phyloP scores from a whole-genome alignment of 805 yeast genomes.

The Wickerhamiella kazuoi region DNA sequence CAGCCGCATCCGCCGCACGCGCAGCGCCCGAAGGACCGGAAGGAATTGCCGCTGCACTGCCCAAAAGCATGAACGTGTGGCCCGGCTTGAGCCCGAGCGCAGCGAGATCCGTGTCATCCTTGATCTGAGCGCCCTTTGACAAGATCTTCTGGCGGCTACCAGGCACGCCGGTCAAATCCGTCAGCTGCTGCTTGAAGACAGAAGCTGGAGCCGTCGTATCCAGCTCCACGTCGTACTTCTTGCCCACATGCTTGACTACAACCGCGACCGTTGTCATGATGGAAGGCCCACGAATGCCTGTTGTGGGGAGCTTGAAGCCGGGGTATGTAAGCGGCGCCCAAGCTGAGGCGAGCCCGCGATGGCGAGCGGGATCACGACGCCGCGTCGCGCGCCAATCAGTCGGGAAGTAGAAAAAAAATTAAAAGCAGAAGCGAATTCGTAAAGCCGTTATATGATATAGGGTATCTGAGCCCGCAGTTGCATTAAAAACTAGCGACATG shows the following conservation, averaged over 20 bases:
- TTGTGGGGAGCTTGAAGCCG: too few species aligned
- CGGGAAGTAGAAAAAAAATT: too few species aligned
- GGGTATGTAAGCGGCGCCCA: not conserved
- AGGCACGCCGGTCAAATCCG: constrained; percentile 65
- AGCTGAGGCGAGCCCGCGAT: too few species aligned
- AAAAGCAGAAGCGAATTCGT: too few species aligned
- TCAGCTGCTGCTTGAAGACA: constrained; percentile 51
- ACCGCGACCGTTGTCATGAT: constrained; percentile 15
- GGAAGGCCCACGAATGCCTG: not conserved
- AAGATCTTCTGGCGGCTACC: constrained; percentile 76
- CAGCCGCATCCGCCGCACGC: constrained; percentile 38
- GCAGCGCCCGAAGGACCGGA: too few species aligned
- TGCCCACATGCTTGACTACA: constrained; percentile 51
- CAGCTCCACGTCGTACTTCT: constrained; percentile 38
- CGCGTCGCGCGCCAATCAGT: too few species aligned
- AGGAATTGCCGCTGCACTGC: constrained; percentile 63
- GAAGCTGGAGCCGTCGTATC: constrained; percentile 39
- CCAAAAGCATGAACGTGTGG: constrained; percentile 71
- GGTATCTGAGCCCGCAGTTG: too few species aligned
- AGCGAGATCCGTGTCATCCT: constrained; percentile 43
- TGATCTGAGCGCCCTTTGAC: constrained; percentile 74
- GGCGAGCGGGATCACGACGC: too few species aligned
- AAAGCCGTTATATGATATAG: too few species aligned
- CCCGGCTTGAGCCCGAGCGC: constrained; percentile 41
- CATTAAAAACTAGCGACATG: too few species aligned